Base-by-base conservation (phyloP, 371 early-diverging fungal species). In the Fennellomyces sp. region DNA sequence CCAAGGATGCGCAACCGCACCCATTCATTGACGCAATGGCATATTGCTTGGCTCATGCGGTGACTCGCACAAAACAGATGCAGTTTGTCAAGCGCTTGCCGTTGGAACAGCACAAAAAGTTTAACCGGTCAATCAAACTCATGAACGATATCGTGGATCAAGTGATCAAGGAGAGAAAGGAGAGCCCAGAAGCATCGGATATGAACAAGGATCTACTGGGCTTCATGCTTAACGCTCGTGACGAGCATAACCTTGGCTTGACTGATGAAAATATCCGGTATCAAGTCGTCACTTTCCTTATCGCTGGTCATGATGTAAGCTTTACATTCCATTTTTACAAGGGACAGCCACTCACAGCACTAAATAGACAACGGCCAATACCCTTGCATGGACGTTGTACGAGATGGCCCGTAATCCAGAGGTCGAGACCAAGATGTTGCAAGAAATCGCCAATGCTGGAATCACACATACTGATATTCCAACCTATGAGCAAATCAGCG, bases 201-300 rank as follows among this genome's bases (percentile, higher is more conserved):
- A 69, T 45, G 30, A 63, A 71, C n/a, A 75, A 72, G 52, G 84
- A 87, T 59, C 60, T 87, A 23, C 63, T 85, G 36, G 84, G 78
- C 29, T 85, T 69, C 53, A 87, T 87, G 87, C 56, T 87, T 59
- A 83, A 73, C 29, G 83, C 80, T 2, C 64, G 70, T 8, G 82
- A 73, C 30, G 72, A 72, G 48, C 67, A 78, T 17, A 57, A 69
- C 12, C 64, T 71, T 31, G 69, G 72, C 41, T 56, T 86, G 25
- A 57, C 71, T 2, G 81, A 85, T 53, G 72, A 71, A 41, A 69
- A 83, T 19, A 85, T 84, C 52, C 78, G 84, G 47, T 82, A 85
- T 62, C 81, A 86, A 63, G 83, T 85, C n/a, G 78, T 83, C 29
- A 82, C 85, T 12, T 83, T 83, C 39, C 50, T 81, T 49, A 80